Evolutionary conservation across 306 rosid species (phyloP).

Genomic region (Prunus armeniaca): DNA sequence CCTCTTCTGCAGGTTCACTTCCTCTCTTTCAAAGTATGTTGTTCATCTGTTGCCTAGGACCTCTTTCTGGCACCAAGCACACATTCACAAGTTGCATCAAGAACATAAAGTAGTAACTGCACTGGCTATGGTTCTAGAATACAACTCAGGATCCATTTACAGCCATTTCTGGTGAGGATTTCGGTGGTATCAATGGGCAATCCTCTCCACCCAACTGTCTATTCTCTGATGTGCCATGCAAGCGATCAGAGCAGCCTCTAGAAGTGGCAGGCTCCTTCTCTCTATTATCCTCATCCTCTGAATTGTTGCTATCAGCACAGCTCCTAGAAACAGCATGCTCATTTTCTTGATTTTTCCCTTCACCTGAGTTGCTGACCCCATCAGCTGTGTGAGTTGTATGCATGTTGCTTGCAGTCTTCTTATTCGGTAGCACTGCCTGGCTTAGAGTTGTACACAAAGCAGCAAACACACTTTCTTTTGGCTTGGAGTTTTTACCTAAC

Average conservation of each 20-base stretch:
- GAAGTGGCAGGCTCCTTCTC: constrained; percentile 59
- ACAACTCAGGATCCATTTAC: constrained; percentile 73
- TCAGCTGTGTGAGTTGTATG: constrained; percentile 36
- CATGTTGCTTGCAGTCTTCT: constrained; percentile 42
- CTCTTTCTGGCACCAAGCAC: constrained; percentile 40
- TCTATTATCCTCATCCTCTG: constrained; percentile 45
- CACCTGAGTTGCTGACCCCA: constrained; percentile 38
- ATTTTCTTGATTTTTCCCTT: constrained; percentile 38
- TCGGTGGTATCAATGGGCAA: constrained; percentile 64
- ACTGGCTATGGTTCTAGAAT: constrained; percentile 19
- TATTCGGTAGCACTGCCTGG: constrained; percentile 71
- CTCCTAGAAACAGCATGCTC: constrained; percentile 39
- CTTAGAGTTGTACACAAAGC: constrained; percentile 72
- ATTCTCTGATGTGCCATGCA: constrained; percentile 51
- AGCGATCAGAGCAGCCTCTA: constrained; percentile 54
- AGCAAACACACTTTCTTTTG: constrained; percentile 72
- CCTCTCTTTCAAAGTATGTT: constrained; percentile 17
- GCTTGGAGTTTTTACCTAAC: constrained; percentile 50
- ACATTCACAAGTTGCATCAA: constrained; percentile 32
- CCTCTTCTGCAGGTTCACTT: constrained; percentile 30
- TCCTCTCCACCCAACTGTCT: constrained; percentile 73
- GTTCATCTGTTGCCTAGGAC: constrained; percentile 31
- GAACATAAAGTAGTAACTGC: constrained; percentile 18
- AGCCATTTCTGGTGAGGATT: constrained; percentile 87
- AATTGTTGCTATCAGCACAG: constrained; percentile 34